Evolutionary conservation across 2,329 filamentous ascomycete species (phyloP).

Genomic region (Aspergillus amoenus): DNA sequence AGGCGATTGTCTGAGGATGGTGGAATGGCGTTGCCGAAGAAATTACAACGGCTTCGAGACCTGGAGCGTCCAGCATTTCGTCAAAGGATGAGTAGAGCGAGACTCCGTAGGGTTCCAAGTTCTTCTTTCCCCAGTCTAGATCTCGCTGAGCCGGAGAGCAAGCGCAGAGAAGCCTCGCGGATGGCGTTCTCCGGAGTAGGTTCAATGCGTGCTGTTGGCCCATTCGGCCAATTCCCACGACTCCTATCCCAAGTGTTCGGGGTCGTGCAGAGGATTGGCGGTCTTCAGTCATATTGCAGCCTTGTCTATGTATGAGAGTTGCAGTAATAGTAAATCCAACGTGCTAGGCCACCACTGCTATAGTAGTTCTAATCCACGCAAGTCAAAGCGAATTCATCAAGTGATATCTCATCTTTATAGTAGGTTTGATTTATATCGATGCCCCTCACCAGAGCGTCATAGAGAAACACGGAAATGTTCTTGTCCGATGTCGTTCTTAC

Average conservation of each 20-base stretch:
- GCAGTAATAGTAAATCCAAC: no score
- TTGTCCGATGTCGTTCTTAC: no score
- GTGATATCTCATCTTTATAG: no score
- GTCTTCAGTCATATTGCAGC: no score
- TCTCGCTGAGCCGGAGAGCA: slow-evolving; percentile 46
- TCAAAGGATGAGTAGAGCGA: slow-evolving; percentile 54
- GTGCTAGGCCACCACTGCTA: no score
- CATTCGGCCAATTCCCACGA: slow-evolving; percentile 51
- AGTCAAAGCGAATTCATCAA: no score
- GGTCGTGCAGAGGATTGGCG: no score
- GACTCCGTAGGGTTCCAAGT: slow-evolving; percentile 52
- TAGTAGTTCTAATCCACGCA: no score
- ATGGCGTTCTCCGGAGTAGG: slow-evolving; percentile 46
- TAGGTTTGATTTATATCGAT: no score
- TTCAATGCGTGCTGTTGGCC: slow-evolving; percentile 49
- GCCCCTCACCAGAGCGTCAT: no score
- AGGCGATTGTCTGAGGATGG: slow-evolving; percentile 56
- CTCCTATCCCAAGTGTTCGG: slow-evolving; percentile 6
- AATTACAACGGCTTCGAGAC: slow-evolving; percentile 55
- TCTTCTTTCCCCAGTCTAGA: slow-evolving; percentile 48
- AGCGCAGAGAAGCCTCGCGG: slow-evolving; percentile 49
- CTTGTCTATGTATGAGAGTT: no score
- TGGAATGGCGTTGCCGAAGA: slow-evolving; percentile 55
- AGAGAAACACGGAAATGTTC: no score
- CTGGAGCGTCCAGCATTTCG: slow-evolving; percentile 54